A percentile compares a stretch with the other conserved stretches of the same genome.
Evolutionary conservation across 345 rosid genomes (phyloP).

Genomic region (Arabidopsis thaliana): DNA sequence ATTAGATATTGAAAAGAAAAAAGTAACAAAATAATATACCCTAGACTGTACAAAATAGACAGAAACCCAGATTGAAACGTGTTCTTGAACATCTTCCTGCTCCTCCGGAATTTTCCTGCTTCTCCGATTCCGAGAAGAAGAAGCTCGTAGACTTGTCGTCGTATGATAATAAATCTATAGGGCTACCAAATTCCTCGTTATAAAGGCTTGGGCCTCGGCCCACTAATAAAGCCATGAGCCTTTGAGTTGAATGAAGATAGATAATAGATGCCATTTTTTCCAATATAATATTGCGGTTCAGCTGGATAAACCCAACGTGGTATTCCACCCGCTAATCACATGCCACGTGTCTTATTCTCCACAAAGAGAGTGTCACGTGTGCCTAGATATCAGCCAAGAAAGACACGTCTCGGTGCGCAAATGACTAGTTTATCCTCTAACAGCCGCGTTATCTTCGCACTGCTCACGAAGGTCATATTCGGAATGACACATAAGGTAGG

Average conservation of each 20-base stretch:
- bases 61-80: constrained; percentile 88
- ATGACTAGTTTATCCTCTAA: constrained; percentile 28
- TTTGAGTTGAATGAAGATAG: background rate
- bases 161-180: background rate
- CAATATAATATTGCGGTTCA: constrained; percentile 5
- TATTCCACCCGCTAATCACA: constrained; percentile 36
- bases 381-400: constrained; percentile 29
- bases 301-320: constrained; percentile 33
- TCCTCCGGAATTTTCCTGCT: background rate
- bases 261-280: background rate
- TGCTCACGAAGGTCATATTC: constrained; percentile 12
- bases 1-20: background rate
- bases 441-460: background rate
- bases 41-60: constrained; percentile 82
- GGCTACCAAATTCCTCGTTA: background rate
- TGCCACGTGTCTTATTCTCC: constrained; percentile 32
- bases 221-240: background rate
- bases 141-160: constrained; percentile 3
- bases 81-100: constrained; percentile 68
- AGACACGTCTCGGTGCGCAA: constrained; percentile 25
- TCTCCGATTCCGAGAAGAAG: constrained; percentile 22
- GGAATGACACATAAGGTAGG: constrained; percentile 16
- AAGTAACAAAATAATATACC: constrained; percentile 47
- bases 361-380: constrained; percentile 33
- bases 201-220: constrained; percentile 28